Evolutionary conservation across 225 moss, liverwort and hornwort genomes (phyloP).

Genomic region (Marchantia polymorpha): DNA sequence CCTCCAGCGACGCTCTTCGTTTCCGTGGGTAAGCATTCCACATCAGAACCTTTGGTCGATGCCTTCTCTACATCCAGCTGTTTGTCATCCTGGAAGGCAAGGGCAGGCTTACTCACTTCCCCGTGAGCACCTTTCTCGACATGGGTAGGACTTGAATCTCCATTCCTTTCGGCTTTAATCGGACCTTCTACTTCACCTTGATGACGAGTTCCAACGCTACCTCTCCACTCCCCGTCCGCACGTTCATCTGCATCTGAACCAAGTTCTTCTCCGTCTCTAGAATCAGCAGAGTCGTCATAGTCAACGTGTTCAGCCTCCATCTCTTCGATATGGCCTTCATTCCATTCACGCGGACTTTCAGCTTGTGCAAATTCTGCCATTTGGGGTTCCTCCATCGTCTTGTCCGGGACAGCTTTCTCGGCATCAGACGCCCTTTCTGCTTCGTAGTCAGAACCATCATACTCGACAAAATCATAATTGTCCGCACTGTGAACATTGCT

Average conservation of each 20-base stretch:
- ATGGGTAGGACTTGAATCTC: background rate
- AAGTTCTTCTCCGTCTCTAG: conserved; percentile 72
- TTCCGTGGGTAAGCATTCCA: background rate
- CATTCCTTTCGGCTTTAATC: conserved; percentile 4
- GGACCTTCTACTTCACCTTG: conserved; percentile 13
- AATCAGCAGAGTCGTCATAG: conserved; percentile 80
- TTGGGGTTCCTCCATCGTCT: conserved; percentile 11
- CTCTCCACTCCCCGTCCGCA: conserved; percentile 60
- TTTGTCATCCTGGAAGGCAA: background rate
- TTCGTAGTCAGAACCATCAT: conserved; percentile 41
- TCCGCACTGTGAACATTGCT: conserved; percentile 19
- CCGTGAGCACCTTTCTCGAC: background rate
- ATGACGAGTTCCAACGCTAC: conserved; percentile 14
- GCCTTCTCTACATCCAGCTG: conserved; percentile 3
- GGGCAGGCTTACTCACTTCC: background rate
- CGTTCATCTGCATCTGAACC: conserved; percentile 55
- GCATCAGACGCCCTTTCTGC: conserved; percentile 37
- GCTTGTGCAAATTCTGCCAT: conserved; percentile 34
- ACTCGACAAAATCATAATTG: conserved; percentile 40
- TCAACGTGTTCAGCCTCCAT: conserved; percentile 94
- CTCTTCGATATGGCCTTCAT: conserved; percentile 63
- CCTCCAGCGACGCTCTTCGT: conserved; percentile 9
- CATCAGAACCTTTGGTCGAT: conserved; percentile 10
- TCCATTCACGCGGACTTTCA: conserved; percentile 50
- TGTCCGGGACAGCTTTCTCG: conserved; percentile 41